phyloP scores from a whole-genome alignment of 192 early-diverging fungal genomes.

The Mortierella alpina region DNA sequence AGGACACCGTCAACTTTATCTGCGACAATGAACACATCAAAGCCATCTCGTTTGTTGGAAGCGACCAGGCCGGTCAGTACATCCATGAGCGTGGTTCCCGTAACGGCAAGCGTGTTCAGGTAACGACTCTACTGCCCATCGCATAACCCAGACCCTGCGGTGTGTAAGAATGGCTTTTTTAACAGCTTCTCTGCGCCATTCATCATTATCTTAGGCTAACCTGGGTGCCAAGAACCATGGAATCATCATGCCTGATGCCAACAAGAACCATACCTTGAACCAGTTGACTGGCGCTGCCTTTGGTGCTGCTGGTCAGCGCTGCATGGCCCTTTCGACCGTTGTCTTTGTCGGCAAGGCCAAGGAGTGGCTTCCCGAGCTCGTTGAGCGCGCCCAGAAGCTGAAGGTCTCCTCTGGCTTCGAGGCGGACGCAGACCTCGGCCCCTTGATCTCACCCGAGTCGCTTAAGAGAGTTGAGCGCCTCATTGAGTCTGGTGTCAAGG shows the following conservation, averaged over 20 bases:
- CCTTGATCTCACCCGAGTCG: conserved; percentile 86
- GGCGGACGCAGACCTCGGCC: conserved; percentile 87
- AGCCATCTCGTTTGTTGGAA: conserved; percentile 96
- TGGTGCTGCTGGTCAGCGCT: conserved; percentile 97
- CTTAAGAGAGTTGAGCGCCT: conserved; percentile 78
- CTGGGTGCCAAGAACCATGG: conserved; percentile 98
- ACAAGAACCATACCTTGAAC: conserved; percentile 95
- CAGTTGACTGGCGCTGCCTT: conserved; percentile 93
- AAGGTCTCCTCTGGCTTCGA: conserved; percentile 90
- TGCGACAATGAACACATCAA: conserved; percentile 86
- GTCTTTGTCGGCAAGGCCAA: conserved; percentile 90
- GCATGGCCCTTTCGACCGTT: conserved; percentile 95
- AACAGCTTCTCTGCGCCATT: not conserved
- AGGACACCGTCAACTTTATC: conserved; percentile 90
- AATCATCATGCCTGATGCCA: conserved; percentile 92
- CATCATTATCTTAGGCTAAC: conserved; percentile 69
- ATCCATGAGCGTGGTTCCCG: conserved; percentile 87
- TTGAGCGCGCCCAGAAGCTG: conserved; percentile 85
- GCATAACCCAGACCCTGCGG: not conserved
- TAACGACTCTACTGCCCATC: conserved; percentile 1
- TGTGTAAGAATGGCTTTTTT: not conserved
- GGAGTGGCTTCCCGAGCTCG: conserved; percentile 90
- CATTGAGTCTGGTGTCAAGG: conserved; percentile 84
- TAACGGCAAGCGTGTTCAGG: conserved; percentile 95
- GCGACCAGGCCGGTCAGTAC: conserved; percentile 86